Conservation (phyloP, 164 flowering plant genomes). For the Malania oleifera region DNA sequence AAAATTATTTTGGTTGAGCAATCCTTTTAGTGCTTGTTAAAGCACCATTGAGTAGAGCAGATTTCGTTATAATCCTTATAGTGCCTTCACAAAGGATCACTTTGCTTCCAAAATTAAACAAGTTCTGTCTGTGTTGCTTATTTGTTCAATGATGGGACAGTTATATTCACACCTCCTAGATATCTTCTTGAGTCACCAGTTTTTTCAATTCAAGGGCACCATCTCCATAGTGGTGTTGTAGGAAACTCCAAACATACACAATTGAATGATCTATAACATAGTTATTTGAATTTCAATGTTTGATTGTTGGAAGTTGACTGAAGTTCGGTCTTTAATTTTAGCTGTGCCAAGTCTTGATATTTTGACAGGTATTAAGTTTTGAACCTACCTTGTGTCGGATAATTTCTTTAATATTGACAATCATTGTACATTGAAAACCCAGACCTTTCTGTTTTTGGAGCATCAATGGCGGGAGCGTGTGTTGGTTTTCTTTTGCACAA, state of each 20-base stretch:
- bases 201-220: neutral
- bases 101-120: too few relatives aligned
- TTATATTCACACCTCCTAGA: too few relatives aligned
- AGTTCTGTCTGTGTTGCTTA: too few relatives aligned
- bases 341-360: neutral
- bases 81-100: too few relatives aligned
- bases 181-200: too few relatives aligned
- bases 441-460: conserved; percentile 86
- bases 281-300: neutral
- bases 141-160: too few relatives aligned
- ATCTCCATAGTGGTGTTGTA: neutral
- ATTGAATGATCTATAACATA: neutral
- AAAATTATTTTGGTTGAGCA: too few relatives aligned
- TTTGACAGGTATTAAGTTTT: neutral
- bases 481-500: conserved; percentile 88
- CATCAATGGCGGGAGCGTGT: conserved; percentile 97
- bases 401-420: conserved; percentile 1
- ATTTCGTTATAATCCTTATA: too few relatives aligned
- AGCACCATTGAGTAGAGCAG: too few relatives aligned
- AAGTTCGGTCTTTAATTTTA: neutral
- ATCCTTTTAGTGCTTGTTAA: too few relatives aligned
- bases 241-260: neutral
- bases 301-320: neutral
- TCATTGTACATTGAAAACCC: conserved; percentile 11
- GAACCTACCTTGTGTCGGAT: neutral